Evolutionary conservation across 129 eudicot species (phyloP).

Genomic region (Lactuca sativa): DNA sequence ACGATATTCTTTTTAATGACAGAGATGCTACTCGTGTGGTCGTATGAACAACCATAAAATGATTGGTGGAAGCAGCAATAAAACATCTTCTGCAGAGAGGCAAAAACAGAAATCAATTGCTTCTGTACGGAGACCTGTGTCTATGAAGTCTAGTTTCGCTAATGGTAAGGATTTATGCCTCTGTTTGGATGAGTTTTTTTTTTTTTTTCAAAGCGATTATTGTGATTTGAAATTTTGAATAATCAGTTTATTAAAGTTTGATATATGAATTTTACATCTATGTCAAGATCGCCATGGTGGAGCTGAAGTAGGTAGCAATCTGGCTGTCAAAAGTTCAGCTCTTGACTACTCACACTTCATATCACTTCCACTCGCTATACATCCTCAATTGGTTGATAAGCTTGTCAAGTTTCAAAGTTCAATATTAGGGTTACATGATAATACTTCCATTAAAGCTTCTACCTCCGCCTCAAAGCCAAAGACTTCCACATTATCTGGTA

Average conservation of each 20-base stretch:
- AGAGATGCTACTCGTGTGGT: slow-evolving; percentile 43
- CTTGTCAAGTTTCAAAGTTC: slow-evolving; percentile 63
- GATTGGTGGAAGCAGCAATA: slow-evolving; percentile 27
- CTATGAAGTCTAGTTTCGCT: slow-evolving; percentile 38
- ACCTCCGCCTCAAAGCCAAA: slow-evolving; percentile 38
- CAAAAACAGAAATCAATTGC: slow-evolving; percentile 26
- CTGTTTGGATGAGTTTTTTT: background rate
- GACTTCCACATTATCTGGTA: slow-evolving; percentile 51
- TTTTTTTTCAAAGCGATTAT: background rate
- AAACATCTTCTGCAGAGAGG: slow-evolving; percentile 15
- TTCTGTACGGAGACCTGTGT: slow-evolving; percentile 52
- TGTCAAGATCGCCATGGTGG: slow-evolving; percentile 19
- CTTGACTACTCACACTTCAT: slow-evolving; percentile 81
- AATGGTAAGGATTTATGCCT: slow-evolving; percentile 34
- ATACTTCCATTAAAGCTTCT: slow-evolving; percentile 37
- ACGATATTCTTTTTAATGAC: slow-evolving; percentile 22
- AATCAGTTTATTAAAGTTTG: background rate
- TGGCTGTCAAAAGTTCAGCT: slow-evolving; percentile 63
- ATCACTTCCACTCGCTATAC: slow-evolving; percentile 83
- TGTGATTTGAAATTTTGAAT: background rate
- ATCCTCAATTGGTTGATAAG: slow-evolving; percentile 66
- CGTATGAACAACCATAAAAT: slow-evolving; percentile 34
- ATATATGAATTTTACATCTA: background rate
- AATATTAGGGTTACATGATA: slow-evolving; percentile 43
- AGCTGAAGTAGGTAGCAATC: slow-evolving; percentile 37